Conservation (phyloP, 2,329 filamentous ascomycete genomes). For the Madurella fahalii region DNA sequence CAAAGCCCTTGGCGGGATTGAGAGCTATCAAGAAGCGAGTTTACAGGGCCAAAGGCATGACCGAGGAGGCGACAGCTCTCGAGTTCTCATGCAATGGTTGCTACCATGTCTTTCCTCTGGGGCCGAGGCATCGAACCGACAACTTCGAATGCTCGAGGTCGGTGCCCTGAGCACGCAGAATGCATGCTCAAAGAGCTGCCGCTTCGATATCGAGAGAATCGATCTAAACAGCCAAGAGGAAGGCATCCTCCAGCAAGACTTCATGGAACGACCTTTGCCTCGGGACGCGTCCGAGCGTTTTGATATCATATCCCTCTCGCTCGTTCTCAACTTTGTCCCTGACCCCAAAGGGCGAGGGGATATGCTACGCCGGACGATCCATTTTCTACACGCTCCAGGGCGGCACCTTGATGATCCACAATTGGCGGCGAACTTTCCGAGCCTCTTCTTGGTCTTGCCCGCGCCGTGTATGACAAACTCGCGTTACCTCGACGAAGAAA, state of each 20-base stretch:
- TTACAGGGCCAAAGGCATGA: slow-evolving; percentile 64
- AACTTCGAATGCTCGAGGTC: slow-evolving; percentile 74
- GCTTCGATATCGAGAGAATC: slow-evolving; percentile 75
- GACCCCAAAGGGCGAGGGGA: slow-evolving; percentile 69
- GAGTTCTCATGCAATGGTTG: slow-evolving; percentile 61
- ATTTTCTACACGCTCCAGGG: slow-evolving; percentile 56
- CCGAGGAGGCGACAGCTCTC: slow-evolving; percentile 64
- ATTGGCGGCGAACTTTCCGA: slow-evolving; percentile 49
- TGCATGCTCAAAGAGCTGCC: slow-evolving; percentile 68
- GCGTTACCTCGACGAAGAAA: slow-evolving; percentile 73
- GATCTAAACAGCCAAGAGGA: slow-evolving; percentile 84
- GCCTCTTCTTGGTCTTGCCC: slow-evolving; percentile 84
- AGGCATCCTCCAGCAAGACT: slow-evolving; percentile 83
- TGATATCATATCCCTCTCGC: slow-evolving; percentile 84
- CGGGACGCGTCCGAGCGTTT: slow-evolving; percentile 59
- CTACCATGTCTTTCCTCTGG: slow-evolving; percentile 32
- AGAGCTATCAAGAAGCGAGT: slow-evolving; percentile 63
- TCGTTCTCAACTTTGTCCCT: slow-evolving; percentile 93
- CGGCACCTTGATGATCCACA: slow-evolving; percentile 10
- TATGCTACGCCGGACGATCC: slow-evolving; percentile 75
- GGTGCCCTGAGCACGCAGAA: slow-evolving; percentile 83
- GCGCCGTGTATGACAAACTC: slow-evolving; percentile 86
- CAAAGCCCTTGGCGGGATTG: slow-evolving; percentile 54
- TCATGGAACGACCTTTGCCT: slow-evolving; percentile 83
- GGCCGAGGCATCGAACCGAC: slow-evolving; percentile 15